Percentiles rank a stretch among this genome's conserved stretches.
These are phyloP conservation scores for Suillus cothurnatus DNA, from an alignment of 768 basidiomycete species.

Conservation along the genomic window DNA sequence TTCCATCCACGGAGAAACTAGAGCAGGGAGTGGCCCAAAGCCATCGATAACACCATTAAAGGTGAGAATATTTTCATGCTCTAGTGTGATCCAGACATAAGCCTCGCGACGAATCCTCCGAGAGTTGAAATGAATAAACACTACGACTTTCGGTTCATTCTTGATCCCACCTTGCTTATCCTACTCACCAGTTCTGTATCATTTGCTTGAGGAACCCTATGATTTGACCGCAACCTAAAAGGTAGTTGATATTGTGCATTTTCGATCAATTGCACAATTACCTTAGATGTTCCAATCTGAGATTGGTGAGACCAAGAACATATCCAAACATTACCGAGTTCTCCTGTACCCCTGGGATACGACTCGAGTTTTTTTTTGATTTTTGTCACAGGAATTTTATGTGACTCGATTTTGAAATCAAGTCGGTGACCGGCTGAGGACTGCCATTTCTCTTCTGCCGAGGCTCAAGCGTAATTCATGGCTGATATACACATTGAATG, in stretches of 20 bases:
- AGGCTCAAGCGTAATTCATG: neutral
- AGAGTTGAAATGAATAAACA: neutral
- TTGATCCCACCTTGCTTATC: slow-evolving; percentile 3
- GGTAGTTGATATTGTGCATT: neutral
- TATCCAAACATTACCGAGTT: slow-evolving; percentile 13
- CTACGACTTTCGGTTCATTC: neutral
- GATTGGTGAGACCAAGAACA: neutral
- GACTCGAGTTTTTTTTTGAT: neutral
- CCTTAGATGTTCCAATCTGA: neutral
- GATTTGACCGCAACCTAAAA: slow-evolving; percentile 13
- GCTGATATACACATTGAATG: no score
- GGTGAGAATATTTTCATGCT: slow-evolving; percentile 20
- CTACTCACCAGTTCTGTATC: neutral
- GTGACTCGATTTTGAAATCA: neutral
- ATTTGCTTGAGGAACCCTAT: neutral
- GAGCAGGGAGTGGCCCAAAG: slow-evolving; percentile 23
- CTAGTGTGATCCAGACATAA: slow-evolving; percentile 8
- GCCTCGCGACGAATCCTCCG: slow-evolving; percentile 11
- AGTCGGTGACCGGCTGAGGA: neutral
- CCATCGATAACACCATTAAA: slow-evolving; percentile 19
- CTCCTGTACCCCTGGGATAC: slow-evolving; percentile 5
- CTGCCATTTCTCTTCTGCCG: neutral
- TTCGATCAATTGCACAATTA: neutral
- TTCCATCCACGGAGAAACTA: slow-evolving; percentile 30
- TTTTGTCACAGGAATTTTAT: neutral